Conservation (phyloP, 768 basidiomycete species). For the Pleurotus platypus region DNA sequence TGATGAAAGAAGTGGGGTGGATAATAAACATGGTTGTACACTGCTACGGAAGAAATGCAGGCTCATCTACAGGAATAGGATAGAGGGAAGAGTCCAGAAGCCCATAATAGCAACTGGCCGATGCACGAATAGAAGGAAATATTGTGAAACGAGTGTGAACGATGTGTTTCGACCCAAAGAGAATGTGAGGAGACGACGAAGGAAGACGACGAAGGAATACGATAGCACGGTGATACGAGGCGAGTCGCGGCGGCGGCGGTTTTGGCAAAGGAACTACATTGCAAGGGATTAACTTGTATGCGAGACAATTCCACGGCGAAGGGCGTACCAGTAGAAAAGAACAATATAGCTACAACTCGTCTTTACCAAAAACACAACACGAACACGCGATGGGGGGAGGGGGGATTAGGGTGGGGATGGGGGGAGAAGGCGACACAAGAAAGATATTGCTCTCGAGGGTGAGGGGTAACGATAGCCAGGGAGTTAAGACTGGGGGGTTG, state of each 20-base stretch:
- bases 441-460: neutral
- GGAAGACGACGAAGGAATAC: neutral
- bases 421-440: slow-evolving; percentile 1
- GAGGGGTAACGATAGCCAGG: neutral
- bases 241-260: neutral
- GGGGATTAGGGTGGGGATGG: neutral
- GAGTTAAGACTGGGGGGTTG: neutral
- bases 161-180: neutral
- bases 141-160: neutral
- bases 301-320: slow-evolving; percentile 5
- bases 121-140: neutral
- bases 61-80: slow-evolving; percentile 1
- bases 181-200: neutral
- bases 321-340: slow-evolving; percentile 8
- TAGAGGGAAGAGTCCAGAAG: slow-evolving; percentile 1
- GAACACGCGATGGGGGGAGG: neutral
- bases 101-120: neutral
- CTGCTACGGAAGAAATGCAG: neutral
- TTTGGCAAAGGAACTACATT: slow-evolving; percentile 7
- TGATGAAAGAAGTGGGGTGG: neutral
- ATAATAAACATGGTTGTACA: slow-evolving; percentile 9
- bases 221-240: neutral
- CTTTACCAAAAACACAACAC: slow-evolving; percentile 6
- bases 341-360: slow-evolving; percentile 6
- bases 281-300: slow-evolving; percentile 6